Evolutionary conservation across 2,329 filamentous ascomycete species (phyloP).

Genomic region (Macrophomina tecta): DNA sequence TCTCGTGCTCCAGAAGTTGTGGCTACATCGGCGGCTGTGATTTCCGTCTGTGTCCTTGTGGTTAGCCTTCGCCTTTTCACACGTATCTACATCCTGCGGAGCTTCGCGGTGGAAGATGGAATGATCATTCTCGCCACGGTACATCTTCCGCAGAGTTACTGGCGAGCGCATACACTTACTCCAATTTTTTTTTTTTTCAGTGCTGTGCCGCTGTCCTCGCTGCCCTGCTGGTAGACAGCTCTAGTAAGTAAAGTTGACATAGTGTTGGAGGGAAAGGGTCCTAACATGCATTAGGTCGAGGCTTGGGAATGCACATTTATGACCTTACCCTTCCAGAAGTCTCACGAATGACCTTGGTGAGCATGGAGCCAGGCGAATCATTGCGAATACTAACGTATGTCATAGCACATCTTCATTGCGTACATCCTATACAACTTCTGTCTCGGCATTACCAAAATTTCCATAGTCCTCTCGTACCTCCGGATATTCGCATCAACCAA

Average conservation of each 20-base stretch:
- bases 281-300: not conserved
- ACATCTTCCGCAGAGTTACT: not conserved
- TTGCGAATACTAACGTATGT: too few relatives aligned
- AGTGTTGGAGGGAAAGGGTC: not conserved
- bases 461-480: constrained; percentile 61
- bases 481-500: constrained; percentile 60
- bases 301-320: not conserved
- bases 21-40: not conserved
- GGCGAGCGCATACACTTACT: not conserved
- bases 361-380: not conserved
- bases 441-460: constrained; percentile 60
- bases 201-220: not conserved
- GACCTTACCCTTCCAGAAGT: not conserved
- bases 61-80: constrained; percentile 3
- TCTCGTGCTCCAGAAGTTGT: not conserved
- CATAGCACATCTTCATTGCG: constrained; percentile 7
- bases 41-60: not conserved
- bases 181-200: not conserved
- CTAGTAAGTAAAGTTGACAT: not conserved
- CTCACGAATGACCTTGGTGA: not conserved
- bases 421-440: constrained; percentile 56
- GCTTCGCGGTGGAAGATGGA: not conserved
- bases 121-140: not conserved
- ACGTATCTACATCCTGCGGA: not conserved
- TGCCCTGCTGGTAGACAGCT: not conserved